Conservation (phyloP, 2,329 filamentous ascomycete species). For the Colletotrichum sp. region DNA sequence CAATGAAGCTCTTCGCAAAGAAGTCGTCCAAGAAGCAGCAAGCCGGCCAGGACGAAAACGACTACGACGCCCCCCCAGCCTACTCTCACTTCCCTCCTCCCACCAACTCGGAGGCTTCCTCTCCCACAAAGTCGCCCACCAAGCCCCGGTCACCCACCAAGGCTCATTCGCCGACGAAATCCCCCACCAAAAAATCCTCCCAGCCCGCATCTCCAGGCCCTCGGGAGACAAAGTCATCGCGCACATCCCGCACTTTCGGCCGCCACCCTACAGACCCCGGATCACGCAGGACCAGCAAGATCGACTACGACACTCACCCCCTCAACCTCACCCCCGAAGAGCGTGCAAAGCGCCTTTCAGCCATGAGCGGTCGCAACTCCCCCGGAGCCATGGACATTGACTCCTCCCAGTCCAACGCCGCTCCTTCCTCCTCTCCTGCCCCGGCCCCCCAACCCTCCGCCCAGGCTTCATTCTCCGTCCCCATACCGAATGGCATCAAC, state of each 20-base stretch:
- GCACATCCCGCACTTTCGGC: constrained; percentile 49
- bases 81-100: constrained; percentile 27
- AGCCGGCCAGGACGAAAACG: constrained; percentile 38
- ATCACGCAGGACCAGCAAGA: constrained; percentile 54
- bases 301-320: constrained; percentile 79
- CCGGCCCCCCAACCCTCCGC: constrained; percentile 43
- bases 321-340: constrained; percentile 91
- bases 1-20: constrained; percentile 61
- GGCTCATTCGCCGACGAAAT: constrained; percentile 25
- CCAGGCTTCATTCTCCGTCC: constrained; percentile 54
- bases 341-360: constrained; percentile 68
- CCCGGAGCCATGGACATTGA: constrained; percentile 72
- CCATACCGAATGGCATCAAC: constrained; percentile 54
- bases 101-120: constrained; percentile 35
- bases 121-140: constrained; percentile 29
- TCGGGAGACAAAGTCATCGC: constrained; percentile 41
- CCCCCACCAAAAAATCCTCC: constrained; percentile 40
- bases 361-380: constrained; percentile 65
- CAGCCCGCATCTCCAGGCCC: constrained; percentile 32
- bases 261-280: constrained; percentile 55
- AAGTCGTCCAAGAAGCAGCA: constrained; percentile 46
- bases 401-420: constrained; percentile 51
- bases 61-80: constrained; percentile 29
- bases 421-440: constrained; percentile 60
- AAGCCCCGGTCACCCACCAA: constrained; percentile 30